Conservation (phyloP, 768 basidiomycete species). For the Phlebiopsis gigantea region DNA sequence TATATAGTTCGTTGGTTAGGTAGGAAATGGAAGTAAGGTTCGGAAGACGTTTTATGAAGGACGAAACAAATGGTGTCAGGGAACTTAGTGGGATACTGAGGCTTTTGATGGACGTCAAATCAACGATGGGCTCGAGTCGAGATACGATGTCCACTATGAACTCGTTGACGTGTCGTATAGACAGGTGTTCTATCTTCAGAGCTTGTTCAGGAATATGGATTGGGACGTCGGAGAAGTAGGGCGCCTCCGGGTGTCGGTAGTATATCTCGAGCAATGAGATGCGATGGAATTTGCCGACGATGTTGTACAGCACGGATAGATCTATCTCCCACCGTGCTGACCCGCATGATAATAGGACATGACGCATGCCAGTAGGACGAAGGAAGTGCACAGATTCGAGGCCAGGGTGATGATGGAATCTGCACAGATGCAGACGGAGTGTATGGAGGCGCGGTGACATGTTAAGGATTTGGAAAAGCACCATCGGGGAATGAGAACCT, state of each 20-base stretch:
- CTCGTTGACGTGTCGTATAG: neutral
- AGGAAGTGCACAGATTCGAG: neutral
- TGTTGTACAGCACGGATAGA: neutral
- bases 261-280: neutral
- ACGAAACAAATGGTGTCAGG: neutral
- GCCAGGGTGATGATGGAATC: neutral
- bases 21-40: neutral
- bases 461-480: neutral
- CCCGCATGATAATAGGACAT: neutral
- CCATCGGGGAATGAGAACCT: too few relatives aligned
- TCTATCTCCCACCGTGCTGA: neutral
- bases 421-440: neutral
- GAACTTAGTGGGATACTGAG: neutral
- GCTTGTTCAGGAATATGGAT: neutral
- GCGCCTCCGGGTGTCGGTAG: neutral
- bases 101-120: neutral
- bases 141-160: neutral
- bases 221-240: neutral
- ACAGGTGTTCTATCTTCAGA: neutral
- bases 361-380: neutral
- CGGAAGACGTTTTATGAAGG: neutral
- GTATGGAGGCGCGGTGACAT: neutral
- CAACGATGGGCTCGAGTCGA: neutral
- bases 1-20: neutral
- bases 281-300: neutral